These are phyloP conservation scores for Beta corolliflora DNA, from an alignment of 179 eudicot genomes.

Conservation along the genomic window DNA sequence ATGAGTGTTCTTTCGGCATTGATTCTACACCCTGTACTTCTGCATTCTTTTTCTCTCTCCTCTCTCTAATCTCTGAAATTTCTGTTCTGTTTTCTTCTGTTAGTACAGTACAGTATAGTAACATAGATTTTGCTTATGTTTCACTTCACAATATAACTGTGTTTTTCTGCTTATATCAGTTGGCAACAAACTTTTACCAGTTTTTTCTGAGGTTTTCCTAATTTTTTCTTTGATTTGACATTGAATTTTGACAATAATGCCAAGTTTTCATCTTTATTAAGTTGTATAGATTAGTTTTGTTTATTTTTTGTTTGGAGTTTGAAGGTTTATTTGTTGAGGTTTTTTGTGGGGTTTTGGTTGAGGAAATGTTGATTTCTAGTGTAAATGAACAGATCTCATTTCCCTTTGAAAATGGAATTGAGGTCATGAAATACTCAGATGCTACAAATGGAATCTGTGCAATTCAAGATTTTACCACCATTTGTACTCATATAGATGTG, in stretches of 20 bases:
- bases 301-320: no score
- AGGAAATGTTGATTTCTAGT: constrained; percentile 51
- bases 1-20: constrained; percentile 35
- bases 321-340: background rate
- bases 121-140: constrained; percentile 17
- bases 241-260: no score
- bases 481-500: constrained; percentile 39
- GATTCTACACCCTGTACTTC: constrained; percentile 27
- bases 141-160: constrained; percentile 15
- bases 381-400: constrained; percentile 48
- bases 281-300: no score
- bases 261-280: no score
- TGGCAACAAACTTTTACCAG: background rate
- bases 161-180: background rate
- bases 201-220: no score
- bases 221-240: no score
- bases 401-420: constrained; percentile 41
- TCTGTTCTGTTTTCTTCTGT: background rate
- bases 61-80: background rate
- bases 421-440: constrained; percentile 31
- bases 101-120: constrained; percentile 8
- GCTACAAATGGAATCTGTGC: constrained; percentile 29
- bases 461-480: constrained; percentile 19
- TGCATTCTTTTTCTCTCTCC: constrained; percentile 14
- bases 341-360: constrained; percentile 21